Conservation (phyloP, 2,329 filamentous ascomycete genomes). For the Xylaria sp. region DNA sequence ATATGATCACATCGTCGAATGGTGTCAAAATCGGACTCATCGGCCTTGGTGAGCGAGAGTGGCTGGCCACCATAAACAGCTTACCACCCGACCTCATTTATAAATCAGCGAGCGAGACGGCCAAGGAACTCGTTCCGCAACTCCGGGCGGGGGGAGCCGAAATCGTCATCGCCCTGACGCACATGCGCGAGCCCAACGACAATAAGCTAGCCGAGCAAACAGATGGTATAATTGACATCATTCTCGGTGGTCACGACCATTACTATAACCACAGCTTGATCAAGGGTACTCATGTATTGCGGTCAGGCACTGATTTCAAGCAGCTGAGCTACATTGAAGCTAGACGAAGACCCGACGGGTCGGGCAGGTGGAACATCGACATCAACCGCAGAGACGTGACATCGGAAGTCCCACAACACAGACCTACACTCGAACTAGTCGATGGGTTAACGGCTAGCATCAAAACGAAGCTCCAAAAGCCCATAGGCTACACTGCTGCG, state of each 20-base stretch:
- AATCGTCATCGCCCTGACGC: constrained; percentile 83
- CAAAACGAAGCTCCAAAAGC: constrained; percentile 81
- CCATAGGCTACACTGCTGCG: constrained; percentile 83
- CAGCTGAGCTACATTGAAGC: constrained; percentile 90
- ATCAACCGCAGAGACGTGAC: constrained; percentile 81
- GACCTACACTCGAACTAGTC: constrained; percentile 70
- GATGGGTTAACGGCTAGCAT: constrained; percentile 77
- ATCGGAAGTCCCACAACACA: constrained; percentile 73
- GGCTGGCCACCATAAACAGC: constrained; percentile 88
- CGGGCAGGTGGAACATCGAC: constrained; percentile 77
- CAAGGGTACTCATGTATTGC: constrained; percentile 84
- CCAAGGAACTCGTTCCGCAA: constrained; percentile 77
- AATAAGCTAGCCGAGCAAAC: constrained; percentile 83
- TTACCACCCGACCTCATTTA: constrained; percentile 86
- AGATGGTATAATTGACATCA: constrained; percentile 81
- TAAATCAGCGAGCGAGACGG: constrained; percentile 80
- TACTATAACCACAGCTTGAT: constrained; percentile 83
- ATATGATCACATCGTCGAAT: constrained; percentile 82
- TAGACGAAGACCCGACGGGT: constrained; percentile 60
- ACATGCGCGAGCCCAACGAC: constrained; percentile 90
- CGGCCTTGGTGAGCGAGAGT: constrained; percentile 87
- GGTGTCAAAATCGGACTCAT: constrained; percentile 88
- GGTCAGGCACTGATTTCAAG: constrained; percentile 92
- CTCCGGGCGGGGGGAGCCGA: constrained; percentile 83
- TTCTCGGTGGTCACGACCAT: constrained; percentile 91